These are phyloP conservation scores for Parachlorella kessleri DNA, from an alignment of 139 green algal species.

Conservation along the genomic window DNA sequence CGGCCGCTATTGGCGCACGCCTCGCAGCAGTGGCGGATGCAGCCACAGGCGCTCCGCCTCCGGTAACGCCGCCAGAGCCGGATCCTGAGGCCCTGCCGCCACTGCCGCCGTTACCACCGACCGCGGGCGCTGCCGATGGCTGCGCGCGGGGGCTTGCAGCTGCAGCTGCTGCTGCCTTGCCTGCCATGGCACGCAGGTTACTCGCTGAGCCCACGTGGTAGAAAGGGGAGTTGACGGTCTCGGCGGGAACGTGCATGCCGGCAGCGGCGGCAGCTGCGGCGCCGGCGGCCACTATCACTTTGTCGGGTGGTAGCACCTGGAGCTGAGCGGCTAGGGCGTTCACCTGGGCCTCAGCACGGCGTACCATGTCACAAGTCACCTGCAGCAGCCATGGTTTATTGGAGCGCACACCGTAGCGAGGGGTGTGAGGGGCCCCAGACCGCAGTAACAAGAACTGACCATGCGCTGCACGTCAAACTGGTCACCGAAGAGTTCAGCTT, in stretches of 20 bases:
- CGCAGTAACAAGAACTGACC: no score
- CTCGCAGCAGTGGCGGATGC: no score
- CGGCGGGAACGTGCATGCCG: neutral
- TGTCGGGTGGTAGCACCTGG: neutral
- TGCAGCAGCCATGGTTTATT: no score
- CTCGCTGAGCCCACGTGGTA: neutral
- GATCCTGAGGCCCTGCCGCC: no score
- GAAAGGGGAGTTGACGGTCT: neutral
- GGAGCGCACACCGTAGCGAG: no score
- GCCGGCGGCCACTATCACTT: neutral
- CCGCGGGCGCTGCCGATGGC: slow-evolving; percentile 1
- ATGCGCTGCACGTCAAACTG: no score
- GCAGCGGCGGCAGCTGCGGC: slow-evolving; percentile 1
- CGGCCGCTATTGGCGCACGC: no score
- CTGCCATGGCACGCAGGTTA: neutral
- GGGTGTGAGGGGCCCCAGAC: no score
- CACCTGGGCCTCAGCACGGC: neutral
- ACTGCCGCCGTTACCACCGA: no score
- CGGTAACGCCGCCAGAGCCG: no score
- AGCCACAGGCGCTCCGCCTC: no score
- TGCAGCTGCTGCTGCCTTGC: neutral
- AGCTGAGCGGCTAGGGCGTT: neutral
- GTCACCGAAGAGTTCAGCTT: no score
- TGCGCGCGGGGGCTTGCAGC: neutral
- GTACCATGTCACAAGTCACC: neutral